Conservation (phyloP, 2,329 filamentous ascomycete species). For the Hortaea werneckii region DNA sequence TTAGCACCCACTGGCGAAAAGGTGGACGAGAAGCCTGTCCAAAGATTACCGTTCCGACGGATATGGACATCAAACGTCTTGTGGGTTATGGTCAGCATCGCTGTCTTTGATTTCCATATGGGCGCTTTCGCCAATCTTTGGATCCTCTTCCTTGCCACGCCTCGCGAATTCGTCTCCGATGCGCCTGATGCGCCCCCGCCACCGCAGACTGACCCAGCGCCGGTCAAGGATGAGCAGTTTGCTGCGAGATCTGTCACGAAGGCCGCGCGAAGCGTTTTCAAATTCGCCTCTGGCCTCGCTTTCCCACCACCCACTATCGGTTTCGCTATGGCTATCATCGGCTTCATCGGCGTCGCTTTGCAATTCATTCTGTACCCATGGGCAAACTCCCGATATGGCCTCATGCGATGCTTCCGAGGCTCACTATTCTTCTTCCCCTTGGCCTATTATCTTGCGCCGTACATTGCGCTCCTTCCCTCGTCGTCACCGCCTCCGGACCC, state of each 20-base stretch:
- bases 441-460: slow-evolving; percentile 60
- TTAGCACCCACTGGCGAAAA: slow-evolving; percentile 25
- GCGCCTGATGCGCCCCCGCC: slow-evolving; percentile 4
- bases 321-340: slow-evolving; percentile 67
- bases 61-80: slow-evolving; percentile 47
- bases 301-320: slow-evolving; percentile 61
- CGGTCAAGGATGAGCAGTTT: slow-evolving; percentile 15
- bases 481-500: slow-evolving; percentile 38
- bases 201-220: slow-evolving; percentile 17
- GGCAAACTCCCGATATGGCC: slow-evolving; percentile 57
- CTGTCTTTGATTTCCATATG: slow-evolving; percentile 62
- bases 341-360: slow-evolving; percentile 62
- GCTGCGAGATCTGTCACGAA: background rate
- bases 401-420: slow-evolving; percentile 56
- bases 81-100: slow-evolving; percentile 51
- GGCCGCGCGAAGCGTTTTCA: slow-evolving; percentile 33
- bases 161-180: slow-evolving; percentile 40
- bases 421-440: slow-evolving; percentile 62
- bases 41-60: slow-evolving; percentile 36
- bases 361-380: slow-evolving; percentile 63
- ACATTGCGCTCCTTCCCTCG: slow-evolving; percentile 58
- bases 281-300: slow-evolving; percentile 65
- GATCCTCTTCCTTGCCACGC: slow-evolving; percentile 67
- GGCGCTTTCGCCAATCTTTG: slow-evolving; percentile 68
- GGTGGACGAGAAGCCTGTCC: slow-evolving; percentile 28